A percentile compares a stretch with the other conserved stretches of the same genome.
These are phyloP conservation scores for Yamadazyma blattariae DNA, from an alignment of 1,139 yeast genomes.

Conservation along the genomic window DNA sequence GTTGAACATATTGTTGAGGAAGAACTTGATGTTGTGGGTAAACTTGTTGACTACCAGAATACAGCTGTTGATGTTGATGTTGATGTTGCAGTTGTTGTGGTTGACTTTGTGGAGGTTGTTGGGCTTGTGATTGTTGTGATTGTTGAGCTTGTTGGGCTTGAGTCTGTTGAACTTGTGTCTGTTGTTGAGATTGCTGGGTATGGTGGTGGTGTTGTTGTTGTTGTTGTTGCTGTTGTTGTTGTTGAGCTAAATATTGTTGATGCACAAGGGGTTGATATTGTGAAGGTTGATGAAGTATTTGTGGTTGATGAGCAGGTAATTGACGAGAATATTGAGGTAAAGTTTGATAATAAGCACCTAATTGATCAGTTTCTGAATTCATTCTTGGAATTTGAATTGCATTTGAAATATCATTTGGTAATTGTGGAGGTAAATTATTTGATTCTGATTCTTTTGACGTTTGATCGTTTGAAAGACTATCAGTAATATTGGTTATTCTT, in stretches of 20 bases:
- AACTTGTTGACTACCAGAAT: not conserved
- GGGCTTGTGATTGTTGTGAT: constrained; percentile 10
- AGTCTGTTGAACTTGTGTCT: constrained; percentile 8
- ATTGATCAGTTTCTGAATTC: not conserved
- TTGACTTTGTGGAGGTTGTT: constrained; percentile 2
- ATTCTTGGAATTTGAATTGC: constrained; percentile 1
- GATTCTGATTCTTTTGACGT: not conserved
- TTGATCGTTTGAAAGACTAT: too few species aligned
- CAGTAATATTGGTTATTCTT: too few species aligned
- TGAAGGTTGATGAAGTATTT: not conserved
- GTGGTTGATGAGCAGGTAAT: not conserved
- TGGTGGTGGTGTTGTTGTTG: constrained; percentile 9
- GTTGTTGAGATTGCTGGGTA: constrained; percentile 5
- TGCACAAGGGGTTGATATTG: constrained; percentile 4
- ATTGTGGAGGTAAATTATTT: not conserved
- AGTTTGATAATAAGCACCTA: not conserved
- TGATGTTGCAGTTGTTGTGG: constrained; percentile 1
- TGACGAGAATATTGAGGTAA: not conserved
- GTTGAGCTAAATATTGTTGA: constrained; percentile 5
- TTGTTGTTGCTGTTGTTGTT: constrained; percentile 8
- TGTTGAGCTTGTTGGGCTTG: constrained; percentile 5
- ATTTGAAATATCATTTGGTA: not conserved
- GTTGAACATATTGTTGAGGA: not conserved
- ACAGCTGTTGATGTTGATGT: not conserved
- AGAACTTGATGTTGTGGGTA: not conserved